Evolutionary conservation across 371 early-diverging fungal species (phyloP).

Genomic region (Choanephora cucurbitarum): DNA sequence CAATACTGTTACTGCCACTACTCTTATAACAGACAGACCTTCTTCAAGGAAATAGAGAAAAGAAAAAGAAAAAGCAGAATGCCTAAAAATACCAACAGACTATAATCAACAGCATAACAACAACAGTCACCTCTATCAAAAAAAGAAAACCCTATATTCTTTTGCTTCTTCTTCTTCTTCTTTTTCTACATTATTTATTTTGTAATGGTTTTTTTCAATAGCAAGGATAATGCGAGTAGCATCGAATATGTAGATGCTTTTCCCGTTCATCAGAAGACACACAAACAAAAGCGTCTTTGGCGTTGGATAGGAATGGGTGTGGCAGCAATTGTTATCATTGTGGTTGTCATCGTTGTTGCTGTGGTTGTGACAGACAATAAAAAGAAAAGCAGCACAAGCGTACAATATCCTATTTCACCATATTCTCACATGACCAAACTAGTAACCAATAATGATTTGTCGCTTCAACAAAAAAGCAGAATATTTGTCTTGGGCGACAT

Average conservation of each 20-base stretch:
- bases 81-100: too few relatives aligned
- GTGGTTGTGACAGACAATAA: slow-evolving; percentile 30
- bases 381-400: neutral
- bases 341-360: slow-evolving; percentile 37
- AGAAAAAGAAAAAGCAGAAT: too few relatives aligned
- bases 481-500: slow-evolving; percentile 74
- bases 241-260: slow-evolving; percentile 21
- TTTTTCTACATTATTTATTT: too few relatives aligned
- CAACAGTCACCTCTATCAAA: too few relatives aligned
- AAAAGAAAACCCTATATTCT: slow-evolving; percentile 1
- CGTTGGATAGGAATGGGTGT: slow-evolving; percentile 18
- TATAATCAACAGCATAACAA: too few relatives aligned
- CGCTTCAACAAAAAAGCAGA: slow-evolving; percentile 33
- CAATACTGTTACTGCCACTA: too few relatives aligned
- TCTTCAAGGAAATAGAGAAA: too few relatives aligned
- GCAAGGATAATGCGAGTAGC: slow-evolving; percentile 16
- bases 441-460: slow-evolving; percentile 18
- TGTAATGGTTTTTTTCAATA: too few relatives aligned
- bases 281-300: slow-evolving; percentile 27
- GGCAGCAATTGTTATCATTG: slow-evolving; percentile 28
- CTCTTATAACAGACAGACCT: too few relatives aligned
- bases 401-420: slow-evolving; percentile 35
- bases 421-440: slow-evolving; percentile 45
- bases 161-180: slow-evolving; percentile 6
- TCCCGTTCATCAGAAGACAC: slow-evolving; percentile 16